phyloP scores from a whole-genome alignment of 2,329 filamentous ascomycete species.

The Bipolaris bicolor region DNA sequence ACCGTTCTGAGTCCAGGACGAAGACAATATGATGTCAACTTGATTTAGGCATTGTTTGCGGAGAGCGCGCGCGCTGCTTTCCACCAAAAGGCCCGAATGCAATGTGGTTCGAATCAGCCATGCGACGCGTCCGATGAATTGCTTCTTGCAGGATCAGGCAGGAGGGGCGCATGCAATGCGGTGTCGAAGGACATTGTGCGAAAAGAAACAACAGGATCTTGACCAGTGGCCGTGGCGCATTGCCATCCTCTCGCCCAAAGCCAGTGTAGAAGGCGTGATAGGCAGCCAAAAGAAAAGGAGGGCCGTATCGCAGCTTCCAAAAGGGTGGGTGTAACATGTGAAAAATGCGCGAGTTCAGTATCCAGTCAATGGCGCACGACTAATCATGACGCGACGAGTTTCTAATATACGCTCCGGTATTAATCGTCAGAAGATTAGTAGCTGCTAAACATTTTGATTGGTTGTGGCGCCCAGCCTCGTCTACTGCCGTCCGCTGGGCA shows the following conservation, averaged over 20 bases:
- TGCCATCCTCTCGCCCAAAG: not conserved
- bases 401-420: not conserved
- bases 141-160: conserved; percentile 9
- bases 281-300: conserved; percentile 1
- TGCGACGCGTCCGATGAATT: conserved; percentile 13
- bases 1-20: conserved; percentile 14
- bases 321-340: not conserved
- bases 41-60: conserved; percentile 12
- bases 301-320: not conserved
- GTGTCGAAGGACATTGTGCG: not conserved
- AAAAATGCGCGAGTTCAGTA: not conserved
- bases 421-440: not conserved
- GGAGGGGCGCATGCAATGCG: conserved; percentile 5
- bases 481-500: not conserved
- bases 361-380: not conserved
- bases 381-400: not conserved
- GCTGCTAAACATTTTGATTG: not conserved
- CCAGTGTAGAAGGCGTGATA: not conserved
- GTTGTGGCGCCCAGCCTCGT: not conserved
- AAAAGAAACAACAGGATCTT: conserved; percentile 9
- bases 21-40: conserved; percentile 23
- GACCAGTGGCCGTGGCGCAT: conserved; percentile 1
- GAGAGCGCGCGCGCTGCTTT: conserved; percentile 11
- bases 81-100: conserved; percentile 9
- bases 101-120: conserved; percentile 12